These are phyloP conservation scores for Candida multigemmis DNA, from an alignment of 805 yeast genomes.

Conservation along the genomic window DNA sequence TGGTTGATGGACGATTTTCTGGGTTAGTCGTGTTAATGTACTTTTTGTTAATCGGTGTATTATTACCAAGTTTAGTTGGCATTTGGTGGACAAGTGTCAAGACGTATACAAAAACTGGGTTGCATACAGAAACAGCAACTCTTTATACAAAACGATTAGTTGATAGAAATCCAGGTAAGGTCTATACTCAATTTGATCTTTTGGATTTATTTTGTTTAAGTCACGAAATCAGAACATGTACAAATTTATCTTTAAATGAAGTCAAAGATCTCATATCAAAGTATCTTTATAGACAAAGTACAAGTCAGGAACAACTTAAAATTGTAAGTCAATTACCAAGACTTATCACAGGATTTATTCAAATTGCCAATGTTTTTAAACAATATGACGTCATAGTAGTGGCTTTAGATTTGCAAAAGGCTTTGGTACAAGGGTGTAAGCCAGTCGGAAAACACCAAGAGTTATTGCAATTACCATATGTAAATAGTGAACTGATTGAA, in stretches of 20 bases:
- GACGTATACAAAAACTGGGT: constrained; percentile 71
- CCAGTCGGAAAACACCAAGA: constrained; percentile 47
- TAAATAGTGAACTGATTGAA: constrained; percentile 38
- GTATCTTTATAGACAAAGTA: constrained; percentile 47
- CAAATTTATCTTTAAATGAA: constrained; percentile 33
- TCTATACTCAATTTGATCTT: constrained; percentile 49
- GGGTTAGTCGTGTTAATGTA: constrained; percentile 55
- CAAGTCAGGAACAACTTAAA: constrained; percentile 30
- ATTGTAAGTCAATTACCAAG: constrained; percentile 57
- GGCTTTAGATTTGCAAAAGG: constrained; percentile 59
- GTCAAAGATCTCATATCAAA: constrained; percentile 44
- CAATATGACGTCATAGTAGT: constrained; percentile 53
- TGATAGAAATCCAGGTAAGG: constrained; percentile 64
- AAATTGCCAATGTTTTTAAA: constrained; percentile 75
- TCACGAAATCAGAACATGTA: constrained; percentile 47
- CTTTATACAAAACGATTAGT: constrained; percentile 61
- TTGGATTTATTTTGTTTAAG: constrained; percentile 54
- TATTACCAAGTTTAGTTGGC: constrained; percentile 75
- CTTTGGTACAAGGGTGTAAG: constrained; percentile 68
- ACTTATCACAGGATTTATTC: constrained; percentile 64
- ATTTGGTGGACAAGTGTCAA: constrained; percentile 86
- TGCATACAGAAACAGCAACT: constrained; percentile 79
- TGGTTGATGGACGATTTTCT: constrained; percentile 76
- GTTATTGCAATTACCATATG: constrained; percentile 75
- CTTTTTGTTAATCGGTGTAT: constrained; percentile 62